These are phyloP conservation scores for Chytriomyces hyalinus DNA, from an alignment of 192 early-diverging fungal genomes.

Conservation along the genomic window DNA sequence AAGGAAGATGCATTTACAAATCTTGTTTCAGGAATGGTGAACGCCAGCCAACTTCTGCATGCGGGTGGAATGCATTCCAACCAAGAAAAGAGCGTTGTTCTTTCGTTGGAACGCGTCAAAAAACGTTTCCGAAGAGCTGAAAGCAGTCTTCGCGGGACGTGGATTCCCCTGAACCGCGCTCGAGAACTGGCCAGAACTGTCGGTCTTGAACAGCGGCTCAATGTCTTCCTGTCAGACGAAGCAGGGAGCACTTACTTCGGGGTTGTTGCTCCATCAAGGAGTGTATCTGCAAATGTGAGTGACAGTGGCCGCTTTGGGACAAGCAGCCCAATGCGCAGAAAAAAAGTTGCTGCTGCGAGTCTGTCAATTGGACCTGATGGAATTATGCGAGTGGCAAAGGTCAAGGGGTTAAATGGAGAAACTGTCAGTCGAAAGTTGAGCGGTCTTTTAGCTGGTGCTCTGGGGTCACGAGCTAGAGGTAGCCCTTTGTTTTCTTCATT, in stretches of 20 bases:
- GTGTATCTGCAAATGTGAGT: neutral
- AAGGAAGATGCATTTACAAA: too few species aligned
- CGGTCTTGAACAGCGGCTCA: conserved; percentile 75
- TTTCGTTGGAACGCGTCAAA: conserved; percentile 82
- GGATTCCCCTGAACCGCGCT: conserved; percentile 89
- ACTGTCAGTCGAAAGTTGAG: conserved; percentile 2
- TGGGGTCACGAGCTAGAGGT: neutral
- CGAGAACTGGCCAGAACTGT: conserved; percentile 81
- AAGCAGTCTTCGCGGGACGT: conserved; percentile 81
- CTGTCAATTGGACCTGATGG: conserved; percentile 43
- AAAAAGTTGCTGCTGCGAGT: conserved; percentile 41
- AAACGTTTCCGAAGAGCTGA: conserved; percentile 74
- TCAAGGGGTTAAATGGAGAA: conserved; percentile 6
- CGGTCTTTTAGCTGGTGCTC: neutral
- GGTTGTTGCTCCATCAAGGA: neutral
- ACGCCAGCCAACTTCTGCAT: conserved; percentile 80
- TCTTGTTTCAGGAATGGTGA: conserved; percentile 61
- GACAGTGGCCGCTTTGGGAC: conserved; percentile 36
- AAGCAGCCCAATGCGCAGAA: conserved; percentile 15
- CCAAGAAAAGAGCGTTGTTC: conserved; percentile 80
- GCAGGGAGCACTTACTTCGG: conserved; percentile 46
- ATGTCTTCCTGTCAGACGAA: conserved; percentile 77
- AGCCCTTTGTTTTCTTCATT: conserved; percentile 55
- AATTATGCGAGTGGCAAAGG: neutral
- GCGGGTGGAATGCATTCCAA: conserved; percentile 88